Evolutionary conservation across 2,329 filamentous ascomycete genomes (phyloP).

Genomic region (Colletotrichum limetticola): DNA sequence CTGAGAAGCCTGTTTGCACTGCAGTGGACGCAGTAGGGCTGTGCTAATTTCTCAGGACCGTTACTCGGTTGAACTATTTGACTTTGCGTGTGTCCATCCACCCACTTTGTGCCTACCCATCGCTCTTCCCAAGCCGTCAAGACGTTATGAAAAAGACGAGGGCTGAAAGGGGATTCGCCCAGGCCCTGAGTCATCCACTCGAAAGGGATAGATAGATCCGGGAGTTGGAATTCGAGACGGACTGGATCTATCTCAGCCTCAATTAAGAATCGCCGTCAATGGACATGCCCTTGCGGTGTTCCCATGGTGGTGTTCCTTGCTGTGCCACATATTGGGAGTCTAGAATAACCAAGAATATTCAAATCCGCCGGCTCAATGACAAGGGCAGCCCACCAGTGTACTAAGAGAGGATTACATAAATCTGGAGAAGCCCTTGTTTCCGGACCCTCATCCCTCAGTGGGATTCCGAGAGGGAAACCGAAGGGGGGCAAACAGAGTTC

Average conservation of each 20-base stretch:
- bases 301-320: slow-evolving; percentile 20
- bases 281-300: slow-evolving; percentile 3
- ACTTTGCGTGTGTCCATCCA: not conserved
- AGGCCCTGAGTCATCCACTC: slow-evolving; percentile 4
- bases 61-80: not conserved
- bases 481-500: not conserved
- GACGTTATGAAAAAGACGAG: not conserved
- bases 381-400: slow-evolving; percentile 13
- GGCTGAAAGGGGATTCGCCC: not conserved
- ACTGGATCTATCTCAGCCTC: slow-evolving; percentile 25
- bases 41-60: not conserved
- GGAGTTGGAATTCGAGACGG: not conserved
- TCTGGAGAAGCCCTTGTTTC: slow-evolving; percentile 10
- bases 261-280: slow-evolving; percentile 5
- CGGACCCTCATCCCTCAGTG: not conserved
- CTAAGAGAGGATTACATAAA: slow-evolving; percentile 21
- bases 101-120: not conserved
- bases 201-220: slow-evolving; percentile 2
- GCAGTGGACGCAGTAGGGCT: not conserved
- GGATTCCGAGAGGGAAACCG: not conserved
- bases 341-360: not conserved
- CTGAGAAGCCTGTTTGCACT: slow-evolving; percentile 1
- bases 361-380: slow-evolving; percentile 12
- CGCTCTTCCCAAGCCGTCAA: not conserved
- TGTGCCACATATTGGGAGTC: slow-evolving; percentile 24